These are phyloP conservation scores for Curvularia spicifera DNA, from an alignment of 2,329 filamentous ascomycete species.

Conservation along the genomic window DNA sequence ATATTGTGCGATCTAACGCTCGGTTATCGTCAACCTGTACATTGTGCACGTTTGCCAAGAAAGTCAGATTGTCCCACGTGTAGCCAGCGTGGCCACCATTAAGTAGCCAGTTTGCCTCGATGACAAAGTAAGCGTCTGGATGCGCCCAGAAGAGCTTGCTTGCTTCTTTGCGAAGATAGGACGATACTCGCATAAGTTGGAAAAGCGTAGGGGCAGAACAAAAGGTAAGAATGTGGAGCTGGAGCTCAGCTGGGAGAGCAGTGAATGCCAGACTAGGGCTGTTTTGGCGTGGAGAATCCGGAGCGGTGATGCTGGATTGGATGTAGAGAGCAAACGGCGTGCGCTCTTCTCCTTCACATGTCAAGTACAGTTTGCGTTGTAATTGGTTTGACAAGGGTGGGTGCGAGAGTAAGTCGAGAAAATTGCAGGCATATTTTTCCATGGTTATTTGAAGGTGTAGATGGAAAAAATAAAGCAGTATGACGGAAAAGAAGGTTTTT, in stretches of 20 bases:
- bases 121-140: not conserved
- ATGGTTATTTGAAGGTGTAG: too few species aligned
- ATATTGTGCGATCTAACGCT: not conserved
- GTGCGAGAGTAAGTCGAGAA: too few species aligned
- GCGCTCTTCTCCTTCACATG: not conserved
- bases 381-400: too few species aligned
- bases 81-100: conserved; percentile 17
- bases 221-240: conserved; percentile 21
- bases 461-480: too few species aligned
- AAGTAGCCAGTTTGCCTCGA: conserved; percentile 12
- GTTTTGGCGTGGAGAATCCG: too few species aligned
- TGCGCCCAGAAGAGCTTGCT: conserved; percentile 26
- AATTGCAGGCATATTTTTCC: too few species aligned
- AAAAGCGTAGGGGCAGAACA: conserved; percentile 24
- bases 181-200: conserved; percentile 23
- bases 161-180: conserved; percentile 25
- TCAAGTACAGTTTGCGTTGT: too few species aligned
- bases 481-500: too few species aligned
- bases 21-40: conserved; percentile 18
- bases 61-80: conserved; percentile 16
- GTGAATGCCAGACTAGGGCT: not conserved
- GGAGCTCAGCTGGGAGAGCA: conserved; percentile 22
- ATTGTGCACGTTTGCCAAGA: conserved; percentile 20
- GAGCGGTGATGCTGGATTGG: too few species aligned
- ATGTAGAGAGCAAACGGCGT: too few species aligned